These are phyloP conservation scores for Diaporthe capsici DNA, from an alignment of 2,329 filamentous ascomycete genomes.

Conservation along the genomic window DNA sequence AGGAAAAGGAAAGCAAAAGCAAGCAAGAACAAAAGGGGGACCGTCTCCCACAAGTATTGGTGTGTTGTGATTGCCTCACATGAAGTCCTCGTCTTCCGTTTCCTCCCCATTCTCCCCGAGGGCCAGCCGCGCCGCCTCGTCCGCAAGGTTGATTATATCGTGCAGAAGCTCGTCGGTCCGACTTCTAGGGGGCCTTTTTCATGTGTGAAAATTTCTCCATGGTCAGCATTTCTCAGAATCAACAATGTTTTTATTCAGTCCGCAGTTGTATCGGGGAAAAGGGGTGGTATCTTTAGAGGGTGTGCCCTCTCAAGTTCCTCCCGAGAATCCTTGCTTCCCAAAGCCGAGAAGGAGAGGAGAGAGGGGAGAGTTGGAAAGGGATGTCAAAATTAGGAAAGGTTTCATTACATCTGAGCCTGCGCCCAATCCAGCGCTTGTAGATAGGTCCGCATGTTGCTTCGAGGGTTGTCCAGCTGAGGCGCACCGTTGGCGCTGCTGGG, in stretches of 20 bases:
- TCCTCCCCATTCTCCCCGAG: constrained; percentile 50
- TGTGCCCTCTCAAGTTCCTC: neutral
- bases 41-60: constrained; percentile 39
- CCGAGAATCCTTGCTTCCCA: neutral
- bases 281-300: neutral
- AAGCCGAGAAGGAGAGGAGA: neutral
- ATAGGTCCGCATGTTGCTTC: constrained; percentile 39
- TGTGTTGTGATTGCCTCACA: constrained; percentile 49
- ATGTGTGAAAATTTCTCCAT: neutral
- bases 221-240: constrained; percentile 11
- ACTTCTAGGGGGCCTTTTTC: constrained; percentile 46
- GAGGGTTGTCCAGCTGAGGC: constrained; percentile 29
- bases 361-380: neutral
- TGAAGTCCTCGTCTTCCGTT: constrained; percentile 58
- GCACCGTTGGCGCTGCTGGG: constrained; percentile 23
- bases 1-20: neutral
- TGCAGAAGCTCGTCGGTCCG: constrained; percentile 53
- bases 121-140: constrained; percentile 59
- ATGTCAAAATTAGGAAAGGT: neutral
- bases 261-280: neutral
- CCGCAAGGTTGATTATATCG: constrained; percentile 58
- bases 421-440: constrained; percentile 40
- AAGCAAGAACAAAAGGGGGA: constrained; percentile 35
- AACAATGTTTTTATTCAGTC: neutral
- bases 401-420: constrained; percentile 39